A percentile compares a stretch with the other conserved stretches of the same genome.
Evolutionary conservation across 331 rosid species (phyloP).

Genomic region (Acacia pycnantha): DNA sequence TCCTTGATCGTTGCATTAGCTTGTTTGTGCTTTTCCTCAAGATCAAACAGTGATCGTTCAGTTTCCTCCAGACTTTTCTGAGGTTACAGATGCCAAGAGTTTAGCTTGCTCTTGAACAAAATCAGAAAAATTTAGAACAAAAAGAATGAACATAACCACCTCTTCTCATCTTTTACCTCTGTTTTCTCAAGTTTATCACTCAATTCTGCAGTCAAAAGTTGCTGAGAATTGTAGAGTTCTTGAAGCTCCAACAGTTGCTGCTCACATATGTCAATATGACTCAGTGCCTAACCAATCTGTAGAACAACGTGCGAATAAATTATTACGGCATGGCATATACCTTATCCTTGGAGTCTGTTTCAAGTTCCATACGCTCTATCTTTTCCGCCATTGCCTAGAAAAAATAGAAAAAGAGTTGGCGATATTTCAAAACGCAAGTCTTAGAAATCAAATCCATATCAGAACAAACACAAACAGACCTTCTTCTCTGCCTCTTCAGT

Average conservation of each 20-base stretch:
- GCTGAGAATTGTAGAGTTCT: conserved; percentile 87
- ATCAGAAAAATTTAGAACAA: conserved; percentile 5
- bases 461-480: conserved; percentile 44
- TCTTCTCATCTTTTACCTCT: conserved; percentile 53
- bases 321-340: conserved; percentile 41
- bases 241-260: conserved; percentile 92
- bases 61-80: conserved; percentile 91
- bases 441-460: conserved; percentile 8
- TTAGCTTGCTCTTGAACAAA: conserved; percentile 18
- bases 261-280: conserved; percentile 29
- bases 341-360: conserved; percentile 94
- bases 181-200: conserved; percentile 83
- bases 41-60: conserved; percentile 69
- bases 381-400: conserved; percentile 94
- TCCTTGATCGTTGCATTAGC: conserved; percentile 95
- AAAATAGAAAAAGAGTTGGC: conserved; percentile 14
- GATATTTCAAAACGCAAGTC: background rate
- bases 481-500: conserved; percentile 95
- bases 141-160: conserved; percentile 19
- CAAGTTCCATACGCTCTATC: conserved; percentile 96
- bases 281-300: conserved; percentile 25
- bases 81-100: conserved; percentile 28
- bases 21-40: conserved; percentile 90
- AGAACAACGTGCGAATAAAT: conserved; percentile 1
- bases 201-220: conserved; percentile 73